Evolutionary conservation across 106 monocot genomes (phyloP).

Genomic region (Dendrobium catenatum): DNA sequence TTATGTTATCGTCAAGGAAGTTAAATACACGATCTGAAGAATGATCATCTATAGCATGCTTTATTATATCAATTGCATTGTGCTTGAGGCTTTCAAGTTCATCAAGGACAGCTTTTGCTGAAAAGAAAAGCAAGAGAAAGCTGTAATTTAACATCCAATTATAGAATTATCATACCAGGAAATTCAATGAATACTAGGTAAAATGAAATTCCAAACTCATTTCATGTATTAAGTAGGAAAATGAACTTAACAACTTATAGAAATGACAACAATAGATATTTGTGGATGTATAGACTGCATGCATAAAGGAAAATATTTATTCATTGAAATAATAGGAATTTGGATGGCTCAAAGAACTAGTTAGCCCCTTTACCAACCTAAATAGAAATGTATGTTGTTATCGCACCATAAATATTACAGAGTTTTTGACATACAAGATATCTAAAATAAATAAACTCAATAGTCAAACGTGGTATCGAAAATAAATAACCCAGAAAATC

Average conservation of each 20-base stretch:
- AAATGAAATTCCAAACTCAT: background rate
- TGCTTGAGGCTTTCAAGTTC: conserved; percentile 12
- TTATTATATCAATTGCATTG: background rate
- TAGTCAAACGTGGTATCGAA: background rate
- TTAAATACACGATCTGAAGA: background rate
- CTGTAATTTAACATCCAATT: background rate
- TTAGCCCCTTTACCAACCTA: no score
- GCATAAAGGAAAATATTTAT: no score
- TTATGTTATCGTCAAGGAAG: background rate
- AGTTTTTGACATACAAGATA: background rate
- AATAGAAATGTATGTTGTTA: background rate
- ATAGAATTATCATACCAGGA: background rate
- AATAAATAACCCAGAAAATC: background rate
- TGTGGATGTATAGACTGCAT: no score
- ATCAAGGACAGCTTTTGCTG: conserved; percentile 4
- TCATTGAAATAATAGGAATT: no score
- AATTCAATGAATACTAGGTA: background rate
- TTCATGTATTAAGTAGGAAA: background rate
- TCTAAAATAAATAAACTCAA: background rate
- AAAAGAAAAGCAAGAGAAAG: background rate
- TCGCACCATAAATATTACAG: no score
- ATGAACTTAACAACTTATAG: background rate
- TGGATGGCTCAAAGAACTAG: no score
- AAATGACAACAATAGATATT: no score
- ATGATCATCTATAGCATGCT: background rate